Evolutionary conservation across 495 filamentous ascomycete genomes (phyloP).

Genomic region (Hapsidospora chrysogenum): DNA sequence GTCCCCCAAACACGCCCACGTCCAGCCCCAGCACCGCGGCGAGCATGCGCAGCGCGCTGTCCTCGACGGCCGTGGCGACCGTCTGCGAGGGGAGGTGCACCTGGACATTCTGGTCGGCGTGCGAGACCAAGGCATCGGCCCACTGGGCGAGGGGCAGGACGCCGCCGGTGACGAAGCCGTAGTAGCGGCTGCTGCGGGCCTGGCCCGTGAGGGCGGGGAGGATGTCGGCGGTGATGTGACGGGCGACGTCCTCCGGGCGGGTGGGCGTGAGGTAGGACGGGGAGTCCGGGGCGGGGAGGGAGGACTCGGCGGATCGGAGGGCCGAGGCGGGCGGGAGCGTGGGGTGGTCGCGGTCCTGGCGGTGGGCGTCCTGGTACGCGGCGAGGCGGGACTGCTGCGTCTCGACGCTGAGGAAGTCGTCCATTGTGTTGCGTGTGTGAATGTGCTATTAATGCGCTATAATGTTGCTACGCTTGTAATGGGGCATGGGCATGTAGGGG

Average conservation of each 20-base stretch:
- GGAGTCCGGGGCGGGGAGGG: neutral
- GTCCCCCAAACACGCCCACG: constrained; percentile 31
- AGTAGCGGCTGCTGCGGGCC: constrained; percentile 51
- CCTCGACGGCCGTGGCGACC: constrained; percentile 59
- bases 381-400: neutral
- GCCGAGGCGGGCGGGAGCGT: neutral
- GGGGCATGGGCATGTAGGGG: too few relatives aligned
- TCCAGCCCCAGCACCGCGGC: constrained; percentile 46
- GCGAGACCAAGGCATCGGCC: constrained; percentile 68
- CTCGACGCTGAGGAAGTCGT: neutral
- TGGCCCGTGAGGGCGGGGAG: constrained; percentile 48
- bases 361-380: neutral
- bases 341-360: neutral
- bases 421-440: neutral
- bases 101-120: constrained; percentile 69
- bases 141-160: constrained; percentile 62
- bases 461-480: too few relatives aligned
- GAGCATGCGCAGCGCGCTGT: constrained; percentile 49
- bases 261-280: neutral
- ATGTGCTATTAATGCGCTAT: too few relatives aligned
- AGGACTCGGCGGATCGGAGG: neutral
- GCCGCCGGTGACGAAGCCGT: constrained; percentile 79
- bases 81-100: constrained; percentile 69
- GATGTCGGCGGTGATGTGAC: constrained; percentile 37
- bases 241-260: neutral